A percentile compares a stretch with the other conserved stretches of the same genome.
These are phyloP conservation scores for Trichosporon coremiiforme DNA, from an alignment of 1,284 basidiomycete species.

Conservation along the genomic window DNA sequence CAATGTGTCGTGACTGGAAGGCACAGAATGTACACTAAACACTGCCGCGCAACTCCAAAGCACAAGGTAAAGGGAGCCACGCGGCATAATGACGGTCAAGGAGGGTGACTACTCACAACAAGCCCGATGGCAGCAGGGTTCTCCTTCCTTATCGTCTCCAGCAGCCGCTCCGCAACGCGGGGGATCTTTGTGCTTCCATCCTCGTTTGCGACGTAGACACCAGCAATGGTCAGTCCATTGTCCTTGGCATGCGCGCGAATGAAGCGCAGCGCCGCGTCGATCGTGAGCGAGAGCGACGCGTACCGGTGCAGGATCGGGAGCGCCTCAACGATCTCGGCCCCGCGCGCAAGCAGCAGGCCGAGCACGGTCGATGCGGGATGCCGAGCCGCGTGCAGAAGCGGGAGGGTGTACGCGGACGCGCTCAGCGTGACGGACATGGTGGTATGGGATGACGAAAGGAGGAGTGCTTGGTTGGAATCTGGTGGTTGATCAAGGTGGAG, in stretches of 20 bases:
- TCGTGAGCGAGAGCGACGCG: constrained; percentile 48
- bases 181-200: constrained; percentile 28
- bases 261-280: constrained; percentile 46
- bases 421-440: constrained; percentile 31
- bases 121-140: constrained; percentile 36
- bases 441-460: neutral
- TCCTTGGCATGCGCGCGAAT: constrained; percentile 36
- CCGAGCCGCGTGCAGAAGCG: constrained; percentile 47
- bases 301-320: constrained; percentile 56
- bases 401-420: constrained; percentile 38
- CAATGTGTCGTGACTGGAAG: too few relatives aligned
- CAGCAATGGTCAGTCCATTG: constrained; percentile 37
- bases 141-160: constrained; percentile 29
- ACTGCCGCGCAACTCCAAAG: too few relatives aligned
- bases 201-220: constrained; percentile 53
- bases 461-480: neutral
- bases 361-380: constrained; percentile 49
- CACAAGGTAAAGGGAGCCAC: too few relatives aligned
- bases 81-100: neutral
- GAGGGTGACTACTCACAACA: constrained; percentile 39
- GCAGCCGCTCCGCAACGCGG: constrained; percentile 36
- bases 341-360: constrained; percentile 55
- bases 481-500: constrained; percentile 8
- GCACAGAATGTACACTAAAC: too few relatives aligned
- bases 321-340: constrained; percentile 39